These are phyloP conservation scores for Bothriochloa decipiens DNA, from an alignment of 176 grass and related monocot genomes.

Conservation along the genomic window DNA sequence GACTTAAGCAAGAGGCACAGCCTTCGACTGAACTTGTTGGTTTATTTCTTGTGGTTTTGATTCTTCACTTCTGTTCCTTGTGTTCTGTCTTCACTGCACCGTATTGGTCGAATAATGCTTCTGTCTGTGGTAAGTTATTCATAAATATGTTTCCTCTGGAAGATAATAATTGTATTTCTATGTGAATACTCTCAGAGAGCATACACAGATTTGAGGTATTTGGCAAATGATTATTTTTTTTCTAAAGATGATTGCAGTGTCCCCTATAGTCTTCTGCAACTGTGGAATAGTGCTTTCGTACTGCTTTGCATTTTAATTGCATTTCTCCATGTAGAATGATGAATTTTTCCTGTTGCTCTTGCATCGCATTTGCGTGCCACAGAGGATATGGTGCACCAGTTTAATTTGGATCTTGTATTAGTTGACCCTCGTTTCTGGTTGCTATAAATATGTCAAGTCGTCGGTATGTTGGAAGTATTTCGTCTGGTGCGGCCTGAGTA, in stretches of 20 bases:
- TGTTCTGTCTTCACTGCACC: not conserved
- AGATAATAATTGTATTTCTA: not conserved
- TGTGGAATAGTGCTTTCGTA: not conserved
- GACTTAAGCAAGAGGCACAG: constrained; percentile 22
- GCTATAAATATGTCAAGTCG: not conserved
- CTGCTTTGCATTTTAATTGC: not conserved
- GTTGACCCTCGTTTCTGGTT: not conserved
- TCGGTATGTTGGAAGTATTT: not conserved
- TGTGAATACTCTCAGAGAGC: not conserved
- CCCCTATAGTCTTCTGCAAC: too few relatives aligned
- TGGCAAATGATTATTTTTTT: too few relatives aligned
- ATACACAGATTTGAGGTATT: not conserved
- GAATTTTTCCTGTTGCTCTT: not conserved
- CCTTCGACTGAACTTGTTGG: not conserved
- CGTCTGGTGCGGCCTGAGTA: not conserved
- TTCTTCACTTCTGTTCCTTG: not conserved
- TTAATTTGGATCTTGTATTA: not conserved
- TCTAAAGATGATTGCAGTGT: too few relatives aligned
- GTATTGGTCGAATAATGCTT: not conserved
- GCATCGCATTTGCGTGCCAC: not conserved
- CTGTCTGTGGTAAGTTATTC: not conserved
- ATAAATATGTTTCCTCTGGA: not conserved
- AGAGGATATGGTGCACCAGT: not conserved
- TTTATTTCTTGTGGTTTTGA: not conserved
- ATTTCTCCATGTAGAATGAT: not conserved